Conservation (phyloP, 495 filamentous ascomycete species). For the Penicillium simplicissimum region DNA sequence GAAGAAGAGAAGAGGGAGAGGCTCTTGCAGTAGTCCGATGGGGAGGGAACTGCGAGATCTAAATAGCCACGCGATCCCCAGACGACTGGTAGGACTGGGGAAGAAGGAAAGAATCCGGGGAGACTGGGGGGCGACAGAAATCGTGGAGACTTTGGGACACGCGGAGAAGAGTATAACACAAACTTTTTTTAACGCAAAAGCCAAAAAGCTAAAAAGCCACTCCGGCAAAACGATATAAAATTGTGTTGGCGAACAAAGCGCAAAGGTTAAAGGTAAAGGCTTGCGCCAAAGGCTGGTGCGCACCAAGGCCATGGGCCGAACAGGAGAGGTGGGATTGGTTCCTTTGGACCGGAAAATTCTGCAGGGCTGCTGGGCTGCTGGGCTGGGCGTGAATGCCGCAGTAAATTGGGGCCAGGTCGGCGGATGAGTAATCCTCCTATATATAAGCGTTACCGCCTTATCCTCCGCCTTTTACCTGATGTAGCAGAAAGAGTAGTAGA, state of each 20-base stretch:
- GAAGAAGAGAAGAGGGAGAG: conserved; percentile 1
- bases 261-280: conserved; percentile 5
- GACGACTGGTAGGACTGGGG: conserved; percentile 12
- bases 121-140: conserved; percentile 9
- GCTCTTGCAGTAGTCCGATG: background rate
- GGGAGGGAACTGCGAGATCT: conserved; percentile 18
- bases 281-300: conserved; percentile 15
- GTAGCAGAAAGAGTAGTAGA: no score
- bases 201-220: background rate
- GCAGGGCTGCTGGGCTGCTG: conserved; percentile 9
- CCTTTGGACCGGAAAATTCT: conserved; percentile 7
- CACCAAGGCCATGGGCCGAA: background rate
- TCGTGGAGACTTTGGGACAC: conserved; percentile 22
- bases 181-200: background rate
- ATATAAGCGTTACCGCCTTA: no score
- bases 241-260: conserved; percentile 9
- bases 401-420: no score
- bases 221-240: conserved; percentile 26
- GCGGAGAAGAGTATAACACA: conserved; percentile 34
- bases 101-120: conserved; percentile 25
- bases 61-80: conserved; percentile 27
- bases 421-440: no score
- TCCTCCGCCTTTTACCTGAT: no score
- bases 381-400: no score
- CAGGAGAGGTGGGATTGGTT: background rate